Evolutionary conservation across 1,284 basidiomycete species (phyloP), one percentile per base, ranked within the genome.

Genomic region (Peniophora sp.): DNA sequence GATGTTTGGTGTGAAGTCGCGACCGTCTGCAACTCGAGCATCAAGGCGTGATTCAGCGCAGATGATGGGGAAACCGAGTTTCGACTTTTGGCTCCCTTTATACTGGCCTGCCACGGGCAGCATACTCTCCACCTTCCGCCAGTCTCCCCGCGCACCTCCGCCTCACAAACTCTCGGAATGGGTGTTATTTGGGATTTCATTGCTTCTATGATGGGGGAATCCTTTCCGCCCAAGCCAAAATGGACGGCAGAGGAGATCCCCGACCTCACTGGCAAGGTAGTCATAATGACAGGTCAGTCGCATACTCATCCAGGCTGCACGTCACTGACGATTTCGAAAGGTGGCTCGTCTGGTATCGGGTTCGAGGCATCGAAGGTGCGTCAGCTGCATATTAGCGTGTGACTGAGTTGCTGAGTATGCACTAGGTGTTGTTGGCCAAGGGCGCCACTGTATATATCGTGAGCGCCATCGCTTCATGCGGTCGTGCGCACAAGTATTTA

Each of bases 221-320:
- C 39, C 20, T 45, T 45, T 20, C 75, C 75, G 44, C 72, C 75
- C 1, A 68, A 65, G 53, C 60, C 76, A 2, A 60, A 60, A 36
- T 81, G 73, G 66, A 65, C 56, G 2, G 63, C 63, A 0, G 65
- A 67, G 1, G 67, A 81, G 45, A 73, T 85, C 3, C 76, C 77
- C 0, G 75, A 81, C 58, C 70, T 82, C 55, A 63, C 66, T 2
- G 72, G 73, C 58, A 68, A 69, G 61, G 65, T 78, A 57, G 60
- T 62, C 10, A 59, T 76, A 16, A 65, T 76, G 23, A 77, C 73
- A 0, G 72, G 74, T 22, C 58, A 53, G 51, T 52, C 9, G 14
- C 24, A 17, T 16, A 20, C 41, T 3, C 34, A 9, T 43, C 47
- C 3, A 19, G 22, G 20, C 50, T 11, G 25, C 39, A 11, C 35